Percentiles rank a stretch among this genome's conserved stretches.
phyloP scores from a whole-genome alignment of 2,329 filamentous ascomycete genomes.

The Pleomassaria siparia region DNA sequence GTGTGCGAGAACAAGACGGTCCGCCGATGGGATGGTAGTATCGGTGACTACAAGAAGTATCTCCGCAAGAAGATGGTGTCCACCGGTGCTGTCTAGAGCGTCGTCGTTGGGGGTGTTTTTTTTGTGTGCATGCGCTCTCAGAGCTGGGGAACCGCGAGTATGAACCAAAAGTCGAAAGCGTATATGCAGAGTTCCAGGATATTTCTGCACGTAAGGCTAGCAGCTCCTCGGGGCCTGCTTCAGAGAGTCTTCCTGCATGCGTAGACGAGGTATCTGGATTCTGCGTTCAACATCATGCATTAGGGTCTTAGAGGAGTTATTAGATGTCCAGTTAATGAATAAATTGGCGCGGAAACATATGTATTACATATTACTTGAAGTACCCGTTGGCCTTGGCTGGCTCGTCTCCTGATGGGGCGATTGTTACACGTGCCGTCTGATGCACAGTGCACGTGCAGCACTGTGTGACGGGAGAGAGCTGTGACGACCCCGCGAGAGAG shows the following conservation, averaged over 20 bases:
- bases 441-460: neutral
- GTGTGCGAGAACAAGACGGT: constrained; percentile 99
- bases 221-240: constrained; percentile 38
- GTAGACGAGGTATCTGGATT: constrained; percentile 37
- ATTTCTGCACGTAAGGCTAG: constrained; percentile 33
- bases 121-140: constrained; percentile 25
- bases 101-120: constrained; percentile 7
- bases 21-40: constrained; percentile 81
- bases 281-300: constrained; percentile 38
- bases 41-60: constrained; percentile 97
- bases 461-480: neutral
- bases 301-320: constrained; percentile 42
- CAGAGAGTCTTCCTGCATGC: constrained; percentile 31
- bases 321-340: constrained; percentile 37
- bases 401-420: neutral
- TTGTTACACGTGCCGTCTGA: neutral
- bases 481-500: constrained; percentile 1
- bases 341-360: constrained; percentile 38
- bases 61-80: constrained; percentile 98
- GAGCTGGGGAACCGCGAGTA: constrained; percentile 27
- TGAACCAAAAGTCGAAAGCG: constrained; percentile 33
- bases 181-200: constrained; percentile 31
- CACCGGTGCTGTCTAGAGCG: constrained; percentile 79
- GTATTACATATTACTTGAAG: neutral
- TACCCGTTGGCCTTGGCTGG: neutral